A percentile compares a stretch with the other conserved stretches of the same genome.
Evolutionary conservation across 805 yeast species (phyloP).

Genomic region (Monosporozyma yasuniensis): DNA sequence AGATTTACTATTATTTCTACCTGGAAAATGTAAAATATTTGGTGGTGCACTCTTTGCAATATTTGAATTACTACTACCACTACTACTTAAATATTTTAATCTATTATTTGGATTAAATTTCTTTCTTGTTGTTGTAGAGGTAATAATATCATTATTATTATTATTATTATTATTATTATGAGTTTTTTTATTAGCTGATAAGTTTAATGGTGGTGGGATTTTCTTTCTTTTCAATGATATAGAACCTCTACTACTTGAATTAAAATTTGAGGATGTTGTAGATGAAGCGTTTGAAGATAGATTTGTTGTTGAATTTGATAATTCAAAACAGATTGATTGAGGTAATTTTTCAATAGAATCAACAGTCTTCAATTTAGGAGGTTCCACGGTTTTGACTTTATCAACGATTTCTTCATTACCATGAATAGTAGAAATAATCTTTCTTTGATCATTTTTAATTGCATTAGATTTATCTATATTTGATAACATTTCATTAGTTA

Average conservation of each 20-base stretch:
- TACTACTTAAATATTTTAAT: neutral
- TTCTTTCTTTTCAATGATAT: constrained; percentile 19
- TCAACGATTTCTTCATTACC: neutral
- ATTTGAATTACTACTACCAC: neutral
- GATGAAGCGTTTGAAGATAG: neutral
- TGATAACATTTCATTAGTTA: constrained; percentile 19
- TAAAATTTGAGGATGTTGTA: constrained; percentile 1
- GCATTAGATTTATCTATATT: constrained; percentile 20
- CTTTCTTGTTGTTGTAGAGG: neutral
- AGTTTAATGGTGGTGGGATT: constrained; percentile 22
- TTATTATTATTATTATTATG: too few species aligned
- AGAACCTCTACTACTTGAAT: neutral
- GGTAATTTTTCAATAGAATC: neutral
- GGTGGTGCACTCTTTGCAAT: constrained; percentile 21
- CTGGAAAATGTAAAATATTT: constrained; percentile 16
- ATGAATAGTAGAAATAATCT: constrained; percentile 8
- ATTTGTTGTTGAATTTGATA: neutral
- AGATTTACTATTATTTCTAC: neutral
- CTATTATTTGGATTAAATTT: neutral
- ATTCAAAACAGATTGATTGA: neutral
- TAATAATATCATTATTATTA: neutral
- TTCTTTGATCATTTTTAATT: constrained; percentile 20
- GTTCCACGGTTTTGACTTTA: too few species aligned
- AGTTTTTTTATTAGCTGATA: constrained; percentile 3
- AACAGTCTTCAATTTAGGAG: neutral